Evolutionary conservation across 441 rosid genomes (phyloP).

Genomic region (Bocquillonia castaneifolia): DNA sequence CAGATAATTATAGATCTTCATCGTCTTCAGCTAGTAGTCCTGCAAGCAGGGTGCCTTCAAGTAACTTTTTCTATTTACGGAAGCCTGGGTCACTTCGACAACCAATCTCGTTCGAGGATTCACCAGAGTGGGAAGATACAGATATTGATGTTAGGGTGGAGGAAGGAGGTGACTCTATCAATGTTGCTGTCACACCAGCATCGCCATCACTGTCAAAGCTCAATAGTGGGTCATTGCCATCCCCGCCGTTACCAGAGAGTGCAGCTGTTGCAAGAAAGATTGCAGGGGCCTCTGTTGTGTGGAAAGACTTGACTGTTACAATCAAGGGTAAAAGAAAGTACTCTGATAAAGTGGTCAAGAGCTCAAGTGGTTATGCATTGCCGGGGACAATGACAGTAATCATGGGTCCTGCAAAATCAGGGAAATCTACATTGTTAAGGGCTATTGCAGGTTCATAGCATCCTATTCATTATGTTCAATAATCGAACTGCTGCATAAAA

Average conservation of each 20-base stretch:
- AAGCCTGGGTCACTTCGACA: constrained; percentile 88
- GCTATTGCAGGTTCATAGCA: constrained; percentile 78
- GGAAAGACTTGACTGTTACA: constrained; percentile 94
- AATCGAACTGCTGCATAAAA: not conserved
- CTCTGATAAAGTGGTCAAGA: constrained; percentile 86
- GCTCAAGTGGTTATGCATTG: constrained; percentile 91
- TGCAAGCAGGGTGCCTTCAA: constrained; percentile 91
- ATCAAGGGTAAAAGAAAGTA: constrained; percentile 84
- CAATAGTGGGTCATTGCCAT: constrained; percentile 80
- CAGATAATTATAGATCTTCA: constrained; percentile 91
- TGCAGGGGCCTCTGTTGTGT: constrained; percentile 85
- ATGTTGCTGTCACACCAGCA: constrained; percentile 58
- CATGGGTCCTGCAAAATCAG: constrained; percentile 98
- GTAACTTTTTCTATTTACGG: constrained; percentile 87
- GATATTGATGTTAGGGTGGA: constrained; percentile 70
- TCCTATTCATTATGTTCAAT: constrained; percentile 8
- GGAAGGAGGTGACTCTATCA: constrained; percentile 77
- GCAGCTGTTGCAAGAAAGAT: constrained; percentile 58
- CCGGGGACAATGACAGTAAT: constrained; percentile 98
- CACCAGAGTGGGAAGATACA: constrained; percentile 99
- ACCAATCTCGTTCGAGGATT: constrained; percentile 96
- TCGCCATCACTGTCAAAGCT: constrained; percentile 88
- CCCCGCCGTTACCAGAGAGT: constrained; percentile 65
- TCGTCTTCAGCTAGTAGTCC: constrained; percentile 99
- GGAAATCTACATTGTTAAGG: constrained; percentile 85